Conservation (phyloP, 768 basidiomycete species). For the Mycena latifolia region DNA sequence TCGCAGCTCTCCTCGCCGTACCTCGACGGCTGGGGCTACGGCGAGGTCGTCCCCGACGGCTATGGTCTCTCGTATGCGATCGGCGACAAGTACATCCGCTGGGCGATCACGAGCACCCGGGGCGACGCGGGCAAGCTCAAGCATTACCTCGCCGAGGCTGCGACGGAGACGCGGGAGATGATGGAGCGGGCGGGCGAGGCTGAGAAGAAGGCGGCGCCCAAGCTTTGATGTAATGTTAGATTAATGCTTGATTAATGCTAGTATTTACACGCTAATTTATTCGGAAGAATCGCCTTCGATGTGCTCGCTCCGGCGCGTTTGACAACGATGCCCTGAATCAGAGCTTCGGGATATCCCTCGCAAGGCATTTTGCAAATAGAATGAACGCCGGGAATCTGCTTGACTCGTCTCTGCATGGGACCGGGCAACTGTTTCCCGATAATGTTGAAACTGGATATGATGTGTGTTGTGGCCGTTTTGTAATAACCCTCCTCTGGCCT, state of each 20-base stretch:
- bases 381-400: no score
- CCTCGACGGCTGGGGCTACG: constrained; percentile 97
- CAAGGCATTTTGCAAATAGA: no score
- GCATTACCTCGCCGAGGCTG: constrained; percentile 84
- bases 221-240: constrained; percentile 40
- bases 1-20: constrained; percentile 85
- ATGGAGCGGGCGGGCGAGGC: constrained; percentile 73
- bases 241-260: not conserved
- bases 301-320: no score
- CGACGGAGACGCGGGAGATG: constrained; percentile 81
- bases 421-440: no score
- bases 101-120: constrained; percentile 89
- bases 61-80: constrained; percentile 95
- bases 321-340: no score
- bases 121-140: constrained; percentile 64
- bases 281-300: no score
- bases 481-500: no score
- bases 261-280: constrained; percentile 14
- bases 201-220: constrained; percentile 46
- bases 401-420: no score
- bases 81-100: constrained; percentile 85
- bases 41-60: constrained; percentile 94
- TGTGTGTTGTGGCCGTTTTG: no score
- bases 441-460: no score
- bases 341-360: no score